Evolutionary conservation across 176 grass and related monocot species (phyloP).

Genomic region (Cenchrus fungigraminus): DNA sequence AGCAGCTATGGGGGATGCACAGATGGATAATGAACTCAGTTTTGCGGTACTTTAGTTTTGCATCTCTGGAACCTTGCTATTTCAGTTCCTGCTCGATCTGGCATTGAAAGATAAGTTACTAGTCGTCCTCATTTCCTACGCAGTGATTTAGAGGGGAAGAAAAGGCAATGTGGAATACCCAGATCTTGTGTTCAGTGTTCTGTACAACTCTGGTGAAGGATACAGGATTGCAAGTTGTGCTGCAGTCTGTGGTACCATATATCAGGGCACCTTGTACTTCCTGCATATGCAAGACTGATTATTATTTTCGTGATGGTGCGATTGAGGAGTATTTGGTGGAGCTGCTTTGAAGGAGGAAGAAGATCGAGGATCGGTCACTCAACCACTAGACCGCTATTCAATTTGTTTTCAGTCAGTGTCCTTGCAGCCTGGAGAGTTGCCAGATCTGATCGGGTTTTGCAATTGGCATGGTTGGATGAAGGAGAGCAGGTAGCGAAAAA

Average conservation of each 20-base stretch:
- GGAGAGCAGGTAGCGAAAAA: conserved; percentile 78
- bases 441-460: conserved; percentile 79
- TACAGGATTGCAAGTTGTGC: conserved; percentile 69
- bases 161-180: conserved; percentile 72
- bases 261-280: conserved; percentile 64
- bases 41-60: conserved; percentile 34
- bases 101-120: conserved; percentile 19
- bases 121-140: conserved; percentile 30
- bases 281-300: conserved; percentile 82
- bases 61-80: background rate
- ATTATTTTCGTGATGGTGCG: conserved; percentile 49
- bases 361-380: conserved; percentile 63
- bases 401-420: conserved; percentile 72
- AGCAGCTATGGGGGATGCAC: conserved; percentile 51
- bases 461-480: conserved; percentile 88
- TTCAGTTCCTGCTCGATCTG: conserved; percentile 19
- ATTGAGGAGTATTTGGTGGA: conserved; percentile 35
- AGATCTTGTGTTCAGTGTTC: conserved; percentile 59
- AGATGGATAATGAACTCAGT: conserved; percentile 55
- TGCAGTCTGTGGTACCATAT: conserved; percentile 69
- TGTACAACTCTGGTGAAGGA: conserved; percentile 50
- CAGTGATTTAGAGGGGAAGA: conserved; percentile 65
- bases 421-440: conserved; percentile 32
- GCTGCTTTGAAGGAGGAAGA: conserved; percentile 51
- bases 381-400: conserved; percentile 79